These are phyloP conservation scores for Colletotrichum aenigma DNA, from an alignment of 2,329 filamentous ascomycete species.

Conservation along the genomic window DNA sequence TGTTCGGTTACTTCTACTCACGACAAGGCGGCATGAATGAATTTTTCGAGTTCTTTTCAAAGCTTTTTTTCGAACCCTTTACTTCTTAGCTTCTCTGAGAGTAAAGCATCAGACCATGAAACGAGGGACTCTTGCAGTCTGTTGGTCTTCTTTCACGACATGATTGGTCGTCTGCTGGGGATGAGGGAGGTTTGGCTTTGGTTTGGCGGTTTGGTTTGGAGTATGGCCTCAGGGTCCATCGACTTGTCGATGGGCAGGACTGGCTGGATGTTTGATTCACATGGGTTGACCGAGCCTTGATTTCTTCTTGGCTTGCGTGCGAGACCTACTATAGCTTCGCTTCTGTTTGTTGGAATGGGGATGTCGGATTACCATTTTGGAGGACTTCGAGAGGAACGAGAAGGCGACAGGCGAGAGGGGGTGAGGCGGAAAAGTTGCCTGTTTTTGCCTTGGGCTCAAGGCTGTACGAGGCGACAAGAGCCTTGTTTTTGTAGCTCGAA, in stretches of 20 bases:
- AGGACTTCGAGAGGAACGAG: neutral
- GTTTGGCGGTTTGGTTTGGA: constrained; percentile 9
- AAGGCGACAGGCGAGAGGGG: neutral
- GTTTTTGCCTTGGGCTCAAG: neutral
- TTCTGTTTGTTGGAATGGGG: constrained; percentile 4
- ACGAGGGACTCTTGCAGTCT: constrained; percentile 15
- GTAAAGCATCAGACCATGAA: constrained; percentile 1
- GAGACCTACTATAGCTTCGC: constrained; percentile 13
- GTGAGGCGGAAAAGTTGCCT: neutral
- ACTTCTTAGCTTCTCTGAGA: constrained; percentile 22
- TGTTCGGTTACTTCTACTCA: constrained; percentile 21
- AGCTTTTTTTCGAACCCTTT: constrained; percentile 8
- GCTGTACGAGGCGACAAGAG: neutral
- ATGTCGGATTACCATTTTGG: constrained; percentile 15
- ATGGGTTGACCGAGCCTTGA: neutral
- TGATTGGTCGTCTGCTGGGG: neutral
- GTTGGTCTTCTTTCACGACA: constrained; percentile 10
- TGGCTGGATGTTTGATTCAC: constrained; percentile 10
- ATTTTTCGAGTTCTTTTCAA: constrained; percentile 19
- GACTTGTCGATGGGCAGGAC: neutral
- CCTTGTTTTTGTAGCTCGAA: neutral
- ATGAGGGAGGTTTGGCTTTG: constrained; percentile 15
- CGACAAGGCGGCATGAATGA: constrained; percentile 20
- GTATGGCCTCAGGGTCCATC: neutral
- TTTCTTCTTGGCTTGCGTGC: constrained; percentile 16